These are phyloP conservation scores for Cucumis hystrix DNA, from an alignment of 306 rosid species.

Conservation along the genomic window DNA sequence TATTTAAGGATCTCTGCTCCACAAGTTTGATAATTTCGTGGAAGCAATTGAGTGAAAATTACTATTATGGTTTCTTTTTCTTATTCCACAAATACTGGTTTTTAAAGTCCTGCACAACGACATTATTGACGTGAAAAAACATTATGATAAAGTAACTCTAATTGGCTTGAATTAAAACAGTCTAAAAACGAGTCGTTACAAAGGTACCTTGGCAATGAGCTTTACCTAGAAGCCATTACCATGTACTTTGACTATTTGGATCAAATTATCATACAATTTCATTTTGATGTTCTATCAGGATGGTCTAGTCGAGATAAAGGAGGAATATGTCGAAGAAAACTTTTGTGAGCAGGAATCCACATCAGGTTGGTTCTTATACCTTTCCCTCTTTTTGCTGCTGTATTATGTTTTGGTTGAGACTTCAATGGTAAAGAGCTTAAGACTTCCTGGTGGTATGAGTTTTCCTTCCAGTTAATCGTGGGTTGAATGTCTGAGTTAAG, in stretches of 20 bases:
- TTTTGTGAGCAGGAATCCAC: constrained; percentile 19
- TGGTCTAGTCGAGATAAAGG: constrained; percentile 68
- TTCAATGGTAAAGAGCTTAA: neutral
- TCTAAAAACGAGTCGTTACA: neutral
- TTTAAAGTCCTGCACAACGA: neutral
- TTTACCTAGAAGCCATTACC: neutral
- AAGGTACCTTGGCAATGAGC: neutral
- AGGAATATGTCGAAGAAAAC: constrained; percentile 55
- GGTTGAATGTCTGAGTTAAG: neutral
- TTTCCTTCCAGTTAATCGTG: neutral
- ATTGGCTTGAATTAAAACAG: neutral
- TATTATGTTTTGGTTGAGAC: neutral
- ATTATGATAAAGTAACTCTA: neutral
- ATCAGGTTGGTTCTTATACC: constrained; percentile 34
- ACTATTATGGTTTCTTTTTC: neutral
- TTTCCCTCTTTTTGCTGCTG: neutral
- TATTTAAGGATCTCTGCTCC: neutral
- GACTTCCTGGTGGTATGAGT: neutral
- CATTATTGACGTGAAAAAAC: neutral
- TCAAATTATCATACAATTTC: neutral
- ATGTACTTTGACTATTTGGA: neutral
- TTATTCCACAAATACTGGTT: neutral
- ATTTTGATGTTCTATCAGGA: constrained; percentile 28
- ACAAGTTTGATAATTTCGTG: neutral
- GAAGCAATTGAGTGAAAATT: neutral